phyloP scores from a whole-genome alignment of 164 flowering plant genomes.

The Vitis labrusca region DNA sequence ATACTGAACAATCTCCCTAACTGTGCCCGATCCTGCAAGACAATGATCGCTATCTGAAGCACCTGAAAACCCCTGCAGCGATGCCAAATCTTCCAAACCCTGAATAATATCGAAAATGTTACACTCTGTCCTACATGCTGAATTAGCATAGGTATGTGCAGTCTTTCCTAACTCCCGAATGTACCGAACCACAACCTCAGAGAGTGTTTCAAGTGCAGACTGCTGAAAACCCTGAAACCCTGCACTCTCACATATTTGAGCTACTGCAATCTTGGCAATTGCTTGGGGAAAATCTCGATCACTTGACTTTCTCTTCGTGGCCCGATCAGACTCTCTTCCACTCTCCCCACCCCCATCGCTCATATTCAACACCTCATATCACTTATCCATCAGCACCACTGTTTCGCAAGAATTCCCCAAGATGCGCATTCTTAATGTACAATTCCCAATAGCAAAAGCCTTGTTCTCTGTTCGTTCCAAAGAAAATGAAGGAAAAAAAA shows the following conservation, averaged over 20 bases:
- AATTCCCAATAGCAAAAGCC: neutral
- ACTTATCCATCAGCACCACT: slow-evolving; percentile 18
- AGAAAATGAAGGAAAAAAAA: neutral
- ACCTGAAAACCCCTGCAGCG: slow-evolving; percentile 62
- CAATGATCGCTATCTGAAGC: slow-evolving; percentile 60
- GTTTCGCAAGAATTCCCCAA: neutral
- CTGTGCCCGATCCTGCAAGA: slow-evolving; percentile 43
- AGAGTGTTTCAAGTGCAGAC: slow-evolving; percentile 63
- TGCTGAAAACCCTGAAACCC: slow-evolving; percentile 75
- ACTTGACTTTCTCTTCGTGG: slow-evolving; percentile 19
- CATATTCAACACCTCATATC: slow-evolving; percentile 74
- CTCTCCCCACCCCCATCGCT: slow-evolving; percentile 72
- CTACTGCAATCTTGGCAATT: slow-evolving; percentile 65
- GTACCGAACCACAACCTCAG: slow-evolving; percentile 60
- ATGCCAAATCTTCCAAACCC: slow-evolving; percentile 67
- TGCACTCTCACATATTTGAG: slow-evolving; percentile 69
- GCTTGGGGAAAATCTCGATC: slow-evolving; percentile 51
- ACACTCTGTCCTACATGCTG: slow-evolving; percentile 64
- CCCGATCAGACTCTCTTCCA: slow-evolving; percentile 28
- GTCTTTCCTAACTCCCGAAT: slow-evolving; percentile 55
- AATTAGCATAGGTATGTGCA: slow-evolving; percentile 48
- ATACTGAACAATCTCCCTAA: slow-evolving; percentile 50
- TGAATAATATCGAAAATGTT: slow-evolving; percentile 71
- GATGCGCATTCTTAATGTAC: slow-evolving; percentile 1
- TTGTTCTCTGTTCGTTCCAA: neutral